Evolutionary conservation across 345 rosid species (phyloP).

Genomic region (Adansonia digitata): DNA sequence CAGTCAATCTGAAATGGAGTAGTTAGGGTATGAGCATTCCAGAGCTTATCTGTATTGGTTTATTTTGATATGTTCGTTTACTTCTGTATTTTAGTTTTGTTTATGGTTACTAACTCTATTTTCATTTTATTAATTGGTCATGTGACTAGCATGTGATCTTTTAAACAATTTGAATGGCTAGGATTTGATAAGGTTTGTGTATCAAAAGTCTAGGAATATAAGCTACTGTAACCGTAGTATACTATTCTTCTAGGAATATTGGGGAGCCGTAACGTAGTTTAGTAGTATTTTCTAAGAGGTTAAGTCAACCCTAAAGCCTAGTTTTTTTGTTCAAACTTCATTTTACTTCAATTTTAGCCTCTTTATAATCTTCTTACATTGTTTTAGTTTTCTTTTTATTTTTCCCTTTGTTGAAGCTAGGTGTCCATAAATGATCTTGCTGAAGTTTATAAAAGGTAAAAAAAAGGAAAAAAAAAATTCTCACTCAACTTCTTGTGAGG

Average conservation of each 20-base stretch:
- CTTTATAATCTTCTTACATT: too few relatives aligned
- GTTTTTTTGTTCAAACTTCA: background rate
- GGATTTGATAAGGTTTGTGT: background rate
- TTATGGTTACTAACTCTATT: background rate
- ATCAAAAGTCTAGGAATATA: background rate
- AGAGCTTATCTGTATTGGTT: too few relatives aligned
- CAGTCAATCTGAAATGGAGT: too few relatives aligned
- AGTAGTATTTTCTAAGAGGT: background rate
- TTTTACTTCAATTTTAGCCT: background rate
- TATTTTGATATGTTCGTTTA: background rate
- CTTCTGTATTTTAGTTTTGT: background rate
- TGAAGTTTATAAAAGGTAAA: too few relatives aligned
- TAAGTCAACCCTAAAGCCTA: background rate
- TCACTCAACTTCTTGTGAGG: too few relatives aligned
- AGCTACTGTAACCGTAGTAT: background rate
- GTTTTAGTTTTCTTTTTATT: background rate
- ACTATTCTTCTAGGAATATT: background rate
- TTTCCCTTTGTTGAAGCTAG: background rate
- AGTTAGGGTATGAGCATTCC: too few relatives aligned
- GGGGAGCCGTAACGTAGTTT: background rate
- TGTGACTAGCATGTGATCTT: background rate
- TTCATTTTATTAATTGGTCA: background rate
- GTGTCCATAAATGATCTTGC: too few relatives aligned
- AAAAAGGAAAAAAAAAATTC: too few relatives aligned
- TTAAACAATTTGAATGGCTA: background rate